Evolutionary conservation across 768 basidiomycete genomes (phyloP).

Genomic region (Boletus bicolor): DNA sequence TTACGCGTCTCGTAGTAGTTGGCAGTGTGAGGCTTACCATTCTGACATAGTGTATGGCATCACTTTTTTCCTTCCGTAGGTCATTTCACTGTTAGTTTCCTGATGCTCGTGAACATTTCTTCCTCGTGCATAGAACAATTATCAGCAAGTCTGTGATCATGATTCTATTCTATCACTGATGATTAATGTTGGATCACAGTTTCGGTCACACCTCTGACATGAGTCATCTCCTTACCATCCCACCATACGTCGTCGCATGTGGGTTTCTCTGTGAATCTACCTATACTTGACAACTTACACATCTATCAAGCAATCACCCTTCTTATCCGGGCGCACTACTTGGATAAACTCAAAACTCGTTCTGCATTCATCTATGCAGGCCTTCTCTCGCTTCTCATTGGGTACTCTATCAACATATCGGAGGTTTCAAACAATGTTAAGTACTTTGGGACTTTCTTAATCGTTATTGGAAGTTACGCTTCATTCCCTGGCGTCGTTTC

Average conservation of each 20-base stretch:
- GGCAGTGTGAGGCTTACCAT: background rate
- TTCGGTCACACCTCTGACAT: slow-evolving; percentile 57
- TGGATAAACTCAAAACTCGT: slow-evolving; percentile 54
- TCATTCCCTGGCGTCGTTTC: slow-evolving; percentile 57
- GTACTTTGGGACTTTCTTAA: slow-evolving; percentile 72
- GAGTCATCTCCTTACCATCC: slow-evolving; percentile 65
- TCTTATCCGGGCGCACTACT: slow-evolving; percentile 51
- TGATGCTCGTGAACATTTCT: background rate
- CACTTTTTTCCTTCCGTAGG: slow-evolving; percentile 68
- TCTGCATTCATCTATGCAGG: slow-evolving; percentile 57
- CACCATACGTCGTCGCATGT: slow-evolving; percentile 66
- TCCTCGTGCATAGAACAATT: slow-evolving; percentile 44
- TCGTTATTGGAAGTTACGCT: slow-evolving; percentile 57
- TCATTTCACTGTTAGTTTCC: slow-evolving; percentile 9
- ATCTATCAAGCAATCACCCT: slow-evolving; percentile 45
- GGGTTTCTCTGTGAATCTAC: slow-evolving; percentile 18
- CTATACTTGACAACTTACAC: background rate
- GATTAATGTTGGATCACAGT: slow-evolving; percentile 29
- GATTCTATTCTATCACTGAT: background rate
- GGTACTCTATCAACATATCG: slow-evolving; percentile 64
- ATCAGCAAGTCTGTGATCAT: slow-evolving; percentile 42
- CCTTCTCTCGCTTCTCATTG: slow-evolving; percentile 48
- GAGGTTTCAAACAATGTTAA: slow-evolving; percentile 50
- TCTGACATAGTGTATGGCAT: slow-evolving; percentile 57
- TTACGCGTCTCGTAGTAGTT: background rate